phyloP scores from a whole-genome alignment of 1,284 basidiomycete species.

The Bondarzewia mesenterica region DNA sequence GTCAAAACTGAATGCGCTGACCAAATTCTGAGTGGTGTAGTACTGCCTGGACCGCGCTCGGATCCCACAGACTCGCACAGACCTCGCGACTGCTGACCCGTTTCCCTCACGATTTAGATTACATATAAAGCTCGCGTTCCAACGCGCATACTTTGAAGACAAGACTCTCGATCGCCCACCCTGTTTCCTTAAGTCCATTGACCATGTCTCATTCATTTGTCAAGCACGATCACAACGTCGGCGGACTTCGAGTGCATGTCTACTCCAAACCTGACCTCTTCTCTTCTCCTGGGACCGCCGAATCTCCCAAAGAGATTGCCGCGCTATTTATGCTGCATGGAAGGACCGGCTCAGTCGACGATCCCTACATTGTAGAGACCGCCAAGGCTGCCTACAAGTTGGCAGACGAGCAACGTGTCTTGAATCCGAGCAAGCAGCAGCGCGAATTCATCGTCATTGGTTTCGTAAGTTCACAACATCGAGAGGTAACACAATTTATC shows the following conservation, averaged over 20 bases:
- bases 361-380: neutral
- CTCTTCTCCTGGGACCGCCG: neutral
- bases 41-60: too few species aligned
- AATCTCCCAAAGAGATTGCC: neutral
- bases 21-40: too few species aligned
- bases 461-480: constrained; percentile 1
- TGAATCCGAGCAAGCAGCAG: neutral
- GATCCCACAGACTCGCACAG: too few species aligned
- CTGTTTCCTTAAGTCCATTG: too few species aligned
- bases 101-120: too few species aligned
- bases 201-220: neutral
- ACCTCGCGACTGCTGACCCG: too few species aligned
- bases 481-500: too few species aligned
- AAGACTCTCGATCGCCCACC: too few species aligned
- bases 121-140: too few species aligned
- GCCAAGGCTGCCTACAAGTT: neutral
- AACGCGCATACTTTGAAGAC: too few species aligned
- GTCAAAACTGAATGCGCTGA: too few species aligned
- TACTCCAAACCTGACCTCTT: neutral
- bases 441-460: neutral
- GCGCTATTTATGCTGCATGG: constrained; percentile 1
- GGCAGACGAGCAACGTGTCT: neutral
- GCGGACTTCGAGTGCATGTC: neutral
- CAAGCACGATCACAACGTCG: neutral
- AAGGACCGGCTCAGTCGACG: neutral